Evolutionary conservation across 345 rosid genomes (phyloP).

Genomic region (Citrus mangshanensis): DNA sequence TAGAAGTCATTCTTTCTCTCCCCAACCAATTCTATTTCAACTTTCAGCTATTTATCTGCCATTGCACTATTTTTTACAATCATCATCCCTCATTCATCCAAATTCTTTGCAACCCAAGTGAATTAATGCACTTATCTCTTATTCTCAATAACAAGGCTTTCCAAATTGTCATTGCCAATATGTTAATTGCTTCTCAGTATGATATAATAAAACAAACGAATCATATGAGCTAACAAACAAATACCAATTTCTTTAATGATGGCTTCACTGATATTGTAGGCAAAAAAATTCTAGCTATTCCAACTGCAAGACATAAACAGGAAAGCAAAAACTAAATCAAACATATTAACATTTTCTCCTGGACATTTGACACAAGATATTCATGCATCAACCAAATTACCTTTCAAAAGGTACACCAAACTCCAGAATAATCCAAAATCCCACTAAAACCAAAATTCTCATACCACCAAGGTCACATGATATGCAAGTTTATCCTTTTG

Average conservation of each 20-base stretch:
- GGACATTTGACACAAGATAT: not conserved
- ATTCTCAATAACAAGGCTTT: not conserved
- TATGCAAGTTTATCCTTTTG: too few relatives aligned
- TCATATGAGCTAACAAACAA: too few relatives aligned
- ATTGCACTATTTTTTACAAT: not conserved
- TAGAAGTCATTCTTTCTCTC: too few relatives aligned
- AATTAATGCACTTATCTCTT: not conserved
- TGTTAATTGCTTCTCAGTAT: not conserved
- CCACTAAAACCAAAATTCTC: too few relatives aligned
- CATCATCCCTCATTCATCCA: not conserved
- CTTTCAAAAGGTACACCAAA: too few relatives aligned
- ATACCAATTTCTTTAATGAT: conserved; percentile 15
- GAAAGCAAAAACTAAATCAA: not conserved
- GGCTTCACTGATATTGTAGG: conserved; percentile 70
- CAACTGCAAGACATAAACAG: conserved; percentile 51
- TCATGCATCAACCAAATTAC: not conserved
- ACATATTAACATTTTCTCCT: not conserved
- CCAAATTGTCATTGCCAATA: not conserved
- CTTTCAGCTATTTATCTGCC: too few relatives aligned
- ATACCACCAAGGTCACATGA: too few relatives aligned
- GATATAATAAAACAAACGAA: too few relatives aligned
- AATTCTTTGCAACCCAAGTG: not conserved
- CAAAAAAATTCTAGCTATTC: conserved; percentile 95
- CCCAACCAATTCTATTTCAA: too few relatives aligned
- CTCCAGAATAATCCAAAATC: too few relatives aligned